phyloP scores from a whole-genome alignment of 352 stramenopile species.

The Pilasporangium apinafurcum region DNA sequence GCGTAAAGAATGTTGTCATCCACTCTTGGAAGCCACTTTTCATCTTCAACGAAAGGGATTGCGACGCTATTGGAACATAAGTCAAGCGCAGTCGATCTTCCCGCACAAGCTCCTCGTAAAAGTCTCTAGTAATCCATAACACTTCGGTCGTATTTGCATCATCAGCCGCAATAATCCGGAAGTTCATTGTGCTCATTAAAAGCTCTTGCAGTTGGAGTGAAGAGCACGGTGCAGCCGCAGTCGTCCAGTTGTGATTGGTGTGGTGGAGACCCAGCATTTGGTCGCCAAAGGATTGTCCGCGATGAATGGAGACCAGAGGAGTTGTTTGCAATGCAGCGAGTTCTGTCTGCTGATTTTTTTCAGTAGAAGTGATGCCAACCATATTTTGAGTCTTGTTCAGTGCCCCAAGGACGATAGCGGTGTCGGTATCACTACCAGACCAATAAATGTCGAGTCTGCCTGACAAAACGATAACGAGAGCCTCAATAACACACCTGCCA shows the following conservation, averaged over 20 bases:
- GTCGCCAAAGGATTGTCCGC: slow-evolving; percentile 45
- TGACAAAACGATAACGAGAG: slow-evolving; percentile 27
- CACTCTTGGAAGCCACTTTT: slow-evolving; percentile 4
- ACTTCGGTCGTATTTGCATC: slow-evolving; percentile 45
- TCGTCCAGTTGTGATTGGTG: slow-evolving; percentile 15
- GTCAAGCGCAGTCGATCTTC: slow-evolving; percentile 35
- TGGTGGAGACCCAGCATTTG: slow-evolving; percentile 45
- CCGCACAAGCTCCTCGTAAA: slow-evolving; percentile 24
- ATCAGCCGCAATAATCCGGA: slow-evolving; percentile 23
- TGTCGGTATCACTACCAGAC: neutral
- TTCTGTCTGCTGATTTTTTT: neutral
- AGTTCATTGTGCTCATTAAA: slow-evolving; percentile 4
- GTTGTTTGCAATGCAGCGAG: slow-evolving; percentile 1
- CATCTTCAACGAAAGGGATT: slow-evolving; percentile 2
- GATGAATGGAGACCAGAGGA: slow-evolving; percentile 17
- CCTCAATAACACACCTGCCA: neutral
- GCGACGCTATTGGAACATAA: slow-evolving; percentile 31
- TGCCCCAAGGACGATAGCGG: neutral
- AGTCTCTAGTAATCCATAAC: slow-evolving; percentile 23
- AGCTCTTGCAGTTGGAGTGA: slow-evolving; percentile 1
- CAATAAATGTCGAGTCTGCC: slow-evolving; percentile 46
- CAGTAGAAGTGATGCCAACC: no score
- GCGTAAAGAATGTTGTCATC: slow-evolving; percentile 2
- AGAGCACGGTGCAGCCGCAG: slow-evolving; percentile 3
- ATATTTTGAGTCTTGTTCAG: no score